These are phyloP conservation scores for Maudiozyma barnettii DNA, from an alignment of 805 yeast genomes.

Conservation along the genomic window DNA sequence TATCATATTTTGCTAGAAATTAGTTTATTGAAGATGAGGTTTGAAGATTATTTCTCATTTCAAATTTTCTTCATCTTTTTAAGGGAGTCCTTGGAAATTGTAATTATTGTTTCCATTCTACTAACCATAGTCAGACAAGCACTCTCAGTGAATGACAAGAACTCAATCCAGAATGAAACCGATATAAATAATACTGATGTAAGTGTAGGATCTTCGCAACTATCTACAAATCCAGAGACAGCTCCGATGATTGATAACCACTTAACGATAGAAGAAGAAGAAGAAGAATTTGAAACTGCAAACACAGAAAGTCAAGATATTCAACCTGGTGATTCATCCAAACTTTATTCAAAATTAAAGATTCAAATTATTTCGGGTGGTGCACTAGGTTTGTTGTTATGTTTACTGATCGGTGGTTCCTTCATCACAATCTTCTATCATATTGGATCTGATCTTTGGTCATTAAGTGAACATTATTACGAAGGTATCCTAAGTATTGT, in stretches of 20 bases:
- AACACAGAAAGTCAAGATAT: constrained; percentile 2
- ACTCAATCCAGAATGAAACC: background rate
- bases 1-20: background rate
- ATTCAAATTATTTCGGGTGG: constrained; percentile 83
- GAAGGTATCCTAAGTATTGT: constrained; percentile 75
- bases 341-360: constrained; percentile 38
- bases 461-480: constrained; percentile 79
- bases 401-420: constrained; percentile 62
- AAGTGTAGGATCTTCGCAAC: background rate
- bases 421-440: constrained; percentile 64
- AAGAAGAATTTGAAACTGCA: constrained; percentile 21
- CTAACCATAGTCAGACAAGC: constrained; percentile 63
- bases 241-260: background rate
- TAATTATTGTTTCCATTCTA: constrained; percentile 65
- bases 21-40: constrained; percentile 12
- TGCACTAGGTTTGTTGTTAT: constrained; percentile 53
- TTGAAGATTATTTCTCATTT: constrained; percentile 51
- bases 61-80: constrained; percentile 66
- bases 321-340: constrained; percentile 11
- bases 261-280: constrained; percentile 16
- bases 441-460: constrained; percentile 80
- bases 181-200: background rate
- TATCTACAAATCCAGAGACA: background rate
- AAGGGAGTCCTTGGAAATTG: constrained; percentile 66
- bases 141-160: constrained; percentile 28